A percentile compares a stretch with the other conserved stretches of the same genome.
phyloP scores from a whole-genome alignment of 495 filamentous ascomycete species.

The Aspergillus taichungensis region DNA sequence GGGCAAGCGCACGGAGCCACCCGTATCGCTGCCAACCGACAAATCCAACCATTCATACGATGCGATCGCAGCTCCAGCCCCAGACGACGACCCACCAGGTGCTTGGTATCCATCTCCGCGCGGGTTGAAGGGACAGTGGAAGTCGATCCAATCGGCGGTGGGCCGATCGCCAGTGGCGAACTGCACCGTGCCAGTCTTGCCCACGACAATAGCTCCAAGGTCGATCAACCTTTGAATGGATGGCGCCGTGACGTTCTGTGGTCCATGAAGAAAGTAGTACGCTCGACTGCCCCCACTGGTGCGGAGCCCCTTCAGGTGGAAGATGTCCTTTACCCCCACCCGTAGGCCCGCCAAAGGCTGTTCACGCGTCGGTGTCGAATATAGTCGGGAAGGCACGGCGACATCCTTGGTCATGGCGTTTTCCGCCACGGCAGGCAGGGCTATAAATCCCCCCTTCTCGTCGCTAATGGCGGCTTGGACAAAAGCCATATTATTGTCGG shows the following conservation, averaged over 20 bases:
- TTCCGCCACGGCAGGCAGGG: conserved; percentile 27
- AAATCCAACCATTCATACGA: conserved; percentile 36
- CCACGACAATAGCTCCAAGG: conserved; percentile 38
- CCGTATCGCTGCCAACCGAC: conserved; percentile 40
- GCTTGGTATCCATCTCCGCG: conserved; percentile 37
- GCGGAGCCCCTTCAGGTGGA: conserved; percentile 31
- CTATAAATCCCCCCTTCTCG: conserved; percentile 27
- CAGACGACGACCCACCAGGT: conserved; percentile 29
- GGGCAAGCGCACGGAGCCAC: conserved; percentile 32
- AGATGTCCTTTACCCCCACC: conserved; percentile 39
- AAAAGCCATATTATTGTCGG: conserved; percentile 32
- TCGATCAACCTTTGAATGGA: conserved; percentile 31
- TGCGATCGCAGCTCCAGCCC: conserved; percentile 27
- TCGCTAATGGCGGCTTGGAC: conserved; percentile 24
- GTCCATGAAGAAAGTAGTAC: conserved; percentile 28
- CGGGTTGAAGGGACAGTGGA: conserved; percentile 35
- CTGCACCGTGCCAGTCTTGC: conserved; percentile 40
- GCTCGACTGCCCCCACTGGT: conserved; percentile 35
- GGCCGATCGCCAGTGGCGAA: conserved; percentile 33
- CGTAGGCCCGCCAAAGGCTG: conserved; percentile 31
- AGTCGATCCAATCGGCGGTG: conserved; percentile 34
- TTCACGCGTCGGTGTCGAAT: conserved; percentile 19
- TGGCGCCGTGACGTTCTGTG: conserved; percentile 20
- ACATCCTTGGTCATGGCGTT: conserved; percentile 11
- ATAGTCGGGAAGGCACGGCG: conserved; percentile 38